These are phyloP conservation scores for Eutypella sp. DNA, from an alignment of 2,329 filamentous ascomycete species.

Conservation along the genomic window DNA sequence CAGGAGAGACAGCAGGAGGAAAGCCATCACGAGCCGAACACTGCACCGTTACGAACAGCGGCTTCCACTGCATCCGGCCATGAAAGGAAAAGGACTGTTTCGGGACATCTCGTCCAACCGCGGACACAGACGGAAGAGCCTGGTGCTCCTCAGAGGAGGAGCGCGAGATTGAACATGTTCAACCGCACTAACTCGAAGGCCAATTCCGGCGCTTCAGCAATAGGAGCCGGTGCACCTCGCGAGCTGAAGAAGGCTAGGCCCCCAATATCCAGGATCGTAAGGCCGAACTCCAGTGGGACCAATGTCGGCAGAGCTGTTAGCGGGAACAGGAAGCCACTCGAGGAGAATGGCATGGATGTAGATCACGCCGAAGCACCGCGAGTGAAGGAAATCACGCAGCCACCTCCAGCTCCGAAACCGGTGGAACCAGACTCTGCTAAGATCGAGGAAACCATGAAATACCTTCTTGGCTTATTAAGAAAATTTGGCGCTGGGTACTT, in stretches of 20 bases:
- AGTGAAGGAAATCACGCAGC: slow-evolving; percentile 38
- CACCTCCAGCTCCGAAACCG: slow-evolving; percentile 33
- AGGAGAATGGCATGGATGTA: slow-evolving; percentile 62
- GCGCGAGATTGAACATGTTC: slow-evolving; percentile 65
- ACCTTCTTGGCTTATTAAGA: slow-evolving; percentile 73
- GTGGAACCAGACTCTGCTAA: slow-evolving; percentile 53
- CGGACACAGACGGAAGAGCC: slow-evolving; percentile 56
- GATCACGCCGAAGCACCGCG: slow-evolving; percentile 59
- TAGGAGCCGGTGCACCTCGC: slow-evolving; percentile 58
- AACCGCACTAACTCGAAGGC: slow-evolving; percentile 64
- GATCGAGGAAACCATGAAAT: slow-evolving; percentile 70
- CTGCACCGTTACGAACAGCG: slow-evolving; percentile 33
- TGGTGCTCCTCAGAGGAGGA: slow-evolving; percentile 60
- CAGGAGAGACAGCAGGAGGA: slow-evolving; percentile 37
- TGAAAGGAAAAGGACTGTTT: slow-evolving; percentile 87
- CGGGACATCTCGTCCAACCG: slow-evolving; percentile 64
- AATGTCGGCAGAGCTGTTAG: slow-evolving; percentile 84
- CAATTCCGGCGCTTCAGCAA: slow-evolving; percentile 50
- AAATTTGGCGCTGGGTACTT: slow-evolving; percentile 80
- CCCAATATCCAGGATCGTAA: slow-evolving; percentile 60
- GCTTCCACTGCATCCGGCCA: slow-evolving; percentile 36
- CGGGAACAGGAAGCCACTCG: slow-evolving; percentile 74
- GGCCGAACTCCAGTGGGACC: slow-evolving; percentile 59
- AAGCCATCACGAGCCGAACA: slow-evolving; percentile 36
- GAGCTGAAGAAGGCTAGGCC: slow-evolving; percentile 83